Base-by-base conservation (phyloP, 441 rosid genomes). In the Brassica hybrid region DNA sequence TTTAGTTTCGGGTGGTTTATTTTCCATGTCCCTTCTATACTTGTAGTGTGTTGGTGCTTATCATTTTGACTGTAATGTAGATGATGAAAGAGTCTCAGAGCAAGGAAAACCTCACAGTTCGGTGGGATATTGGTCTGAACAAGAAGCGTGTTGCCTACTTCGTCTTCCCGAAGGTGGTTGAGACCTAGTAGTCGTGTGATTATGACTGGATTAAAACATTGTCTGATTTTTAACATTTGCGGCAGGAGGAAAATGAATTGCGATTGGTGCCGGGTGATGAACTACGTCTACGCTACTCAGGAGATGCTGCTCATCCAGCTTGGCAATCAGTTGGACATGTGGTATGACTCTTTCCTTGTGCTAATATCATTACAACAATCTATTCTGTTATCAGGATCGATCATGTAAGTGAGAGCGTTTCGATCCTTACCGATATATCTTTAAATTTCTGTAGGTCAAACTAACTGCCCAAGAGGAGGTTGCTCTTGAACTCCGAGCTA, bases 61-160 rank as follows among this genome's bases (percentile, higher is more conserved):
- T 57, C 16, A 10, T 70, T 56, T 74, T 17, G 14, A 65, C 75
- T 73, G 58, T 76, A 1, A 45, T 85, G 71, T 80, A 96, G 99
- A 91, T 91, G 97, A 96, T 96, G 99, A 96, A 96, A 90, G 99
- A 96, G 84, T 96, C 99, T 73, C 99, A 96, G 83, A 94, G 99
- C 92, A 96, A 94, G 89, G 99, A 92, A 84, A 96, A 87, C 79
- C 88, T 92, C 71, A 90, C 99, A 7, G 85, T 96, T 78, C 92
- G 98, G 71, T 96, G 99, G 99, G 98, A 94, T 82, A 86, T 96
- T 73, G 99, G 99, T 80, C 96, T 94, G 27, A 96, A 94, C 91
- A 96, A 96, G 88, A 96, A 96, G 82, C 92, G 97, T 0, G 78
- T 96, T 84, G 97, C 98, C 45, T 96, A 92, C 87, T 94, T 94